Evolutionary conservation across 768 basidiomycete genomes (phyloP), one percentile per base, ranked within the genome.

Genomic region (Pisolithus marmoratus): DNA sequence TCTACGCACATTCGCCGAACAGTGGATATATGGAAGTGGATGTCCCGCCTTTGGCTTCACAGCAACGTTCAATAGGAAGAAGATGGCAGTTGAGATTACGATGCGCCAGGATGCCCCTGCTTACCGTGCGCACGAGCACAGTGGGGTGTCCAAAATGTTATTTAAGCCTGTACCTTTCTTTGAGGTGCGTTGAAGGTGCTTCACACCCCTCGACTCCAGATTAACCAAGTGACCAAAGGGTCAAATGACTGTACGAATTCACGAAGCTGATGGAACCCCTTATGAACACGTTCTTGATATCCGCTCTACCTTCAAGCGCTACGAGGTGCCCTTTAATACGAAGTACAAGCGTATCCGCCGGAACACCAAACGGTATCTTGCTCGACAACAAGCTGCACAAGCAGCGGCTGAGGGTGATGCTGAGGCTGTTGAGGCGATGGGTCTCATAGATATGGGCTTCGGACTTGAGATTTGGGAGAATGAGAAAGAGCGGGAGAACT

Each of bases 241-340:
- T 17, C 91, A 94, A 76, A 92, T 99, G 87, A 98, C 96, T 24
- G 87, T 99, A 53, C 90, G 96, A 27, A 96, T 98, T 48, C 95
- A 98, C 63, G 96, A 99, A 74, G 96, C 95, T 1, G 96, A 99
- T 65, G 96, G 95, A 3, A 98, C 96, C 36, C 95, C 96, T 1
- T 98, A 97, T 64, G 96, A 99, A 66, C 96, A 99, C 64, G 92
- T 99, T 22, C 76, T 99, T 38, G 93, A 96, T 64, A 91, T 98
- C 54, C 84, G 85, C 38, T 82, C 79, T 23, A 70, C 82, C 1
- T 91, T 87, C 74, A 97, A 97, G 65, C 87, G 87, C n/a, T 96
- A 90, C 64, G 94, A 97, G 63, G 91, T 99, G 1, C 94, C 94
- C 2, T 98, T 98, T 77, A 99, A 97, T 65, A 95, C 94, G 5